Conservation (phyloP, 2,329 filamentous ascomycete species). For the Massarina eburnea region DNA sequence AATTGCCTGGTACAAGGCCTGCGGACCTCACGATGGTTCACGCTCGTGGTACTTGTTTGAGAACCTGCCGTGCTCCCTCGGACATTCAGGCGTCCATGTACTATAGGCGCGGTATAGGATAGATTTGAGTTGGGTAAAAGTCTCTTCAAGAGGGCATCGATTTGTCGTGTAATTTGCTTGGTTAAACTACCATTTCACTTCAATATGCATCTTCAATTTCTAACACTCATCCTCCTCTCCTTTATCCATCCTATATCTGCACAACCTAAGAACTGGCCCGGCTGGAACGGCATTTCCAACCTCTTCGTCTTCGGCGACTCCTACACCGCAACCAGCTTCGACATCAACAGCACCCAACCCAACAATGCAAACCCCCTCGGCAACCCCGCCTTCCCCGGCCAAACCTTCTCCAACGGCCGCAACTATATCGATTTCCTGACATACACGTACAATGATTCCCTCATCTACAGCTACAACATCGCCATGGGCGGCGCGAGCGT, state of each 20-base stretch:
- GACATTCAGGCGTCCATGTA: background rate
- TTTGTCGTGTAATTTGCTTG: too few species aligned
- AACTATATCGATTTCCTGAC: slow-evolving; percentile 10
- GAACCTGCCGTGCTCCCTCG: background rate
- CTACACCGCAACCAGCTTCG: slow-evolving; percentile 6
- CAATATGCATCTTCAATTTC: background rate
- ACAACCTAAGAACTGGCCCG: slow-evolving; percentile 4
- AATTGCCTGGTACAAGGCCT: background rate
- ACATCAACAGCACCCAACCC: slow-evolving; percentile 4
- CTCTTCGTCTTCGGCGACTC: slow-evolving; percentile 10
- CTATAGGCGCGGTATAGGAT: too few species aligned
- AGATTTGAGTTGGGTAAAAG: too few species aligned
- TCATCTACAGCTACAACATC: slow-evolving; percentile 8
- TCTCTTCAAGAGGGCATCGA: too few species aligned
- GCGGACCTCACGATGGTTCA: background rate
- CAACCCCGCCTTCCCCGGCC: slow-evolving; percentile 8
- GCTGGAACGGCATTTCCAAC: slow-evolving; percentile 4
- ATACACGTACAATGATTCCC: slow-evolving; percentile 6
- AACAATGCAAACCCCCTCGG: slow-evolving; percentile 5
- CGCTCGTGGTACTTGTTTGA: background rate
- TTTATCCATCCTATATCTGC: background rate
- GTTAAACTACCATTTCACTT: background rate
- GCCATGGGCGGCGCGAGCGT: slow-evolving; percentile 7
- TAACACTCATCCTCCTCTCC: background rate
- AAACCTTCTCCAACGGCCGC: slow-evolving; percentile 7